A percentile compares a stretch with the other conserved stretches of the same genome.
Evolutionary conservation across 305 asterid species (phyloP).

Genomic region (Caryopteris hybrid): DNA sequence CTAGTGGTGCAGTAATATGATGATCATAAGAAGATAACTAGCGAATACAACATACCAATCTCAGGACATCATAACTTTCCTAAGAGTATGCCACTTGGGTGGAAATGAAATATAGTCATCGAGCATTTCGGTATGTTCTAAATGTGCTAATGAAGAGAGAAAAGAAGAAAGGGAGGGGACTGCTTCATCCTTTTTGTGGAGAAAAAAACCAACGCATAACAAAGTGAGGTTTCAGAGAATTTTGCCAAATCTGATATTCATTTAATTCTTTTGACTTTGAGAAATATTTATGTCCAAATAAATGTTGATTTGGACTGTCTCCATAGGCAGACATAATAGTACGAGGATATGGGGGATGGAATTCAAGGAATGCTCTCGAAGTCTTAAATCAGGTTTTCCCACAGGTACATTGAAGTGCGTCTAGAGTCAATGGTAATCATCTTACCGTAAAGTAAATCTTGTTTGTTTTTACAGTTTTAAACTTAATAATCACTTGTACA

Average conservation of each 20-base stretch:
- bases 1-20: too few species aligned
- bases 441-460: neutral
- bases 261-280: neutral
- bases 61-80: too few species aligned
- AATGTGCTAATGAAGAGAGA: too few species aligned
- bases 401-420: conserved; percentile 23
- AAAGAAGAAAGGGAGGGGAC: too few species aligned
- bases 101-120: too few species aligned
- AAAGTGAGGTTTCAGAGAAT: neutral
- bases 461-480: neutral
- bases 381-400: conserved; percentile 45
- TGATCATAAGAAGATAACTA: too few species aligned
- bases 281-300: neutral
- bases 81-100: too few species aligned
- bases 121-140: too few species aligned
- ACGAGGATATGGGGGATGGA: conserved; percentile 58
- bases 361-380: conserved; percentile 41
- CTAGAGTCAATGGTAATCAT: neutral
- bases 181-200: too few species aligned
- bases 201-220: too few species aligned
- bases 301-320: neutral
- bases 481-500: neutral
- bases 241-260: neutral
- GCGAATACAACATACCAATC: too few species aligned
- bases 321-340: conserved; percentile 48